Percentiles rank a stretch among this genome's conserved stretches.
Conservation (phyloP, 257 asterid genomes). For the Nicotiana sylvestris region DNA sequence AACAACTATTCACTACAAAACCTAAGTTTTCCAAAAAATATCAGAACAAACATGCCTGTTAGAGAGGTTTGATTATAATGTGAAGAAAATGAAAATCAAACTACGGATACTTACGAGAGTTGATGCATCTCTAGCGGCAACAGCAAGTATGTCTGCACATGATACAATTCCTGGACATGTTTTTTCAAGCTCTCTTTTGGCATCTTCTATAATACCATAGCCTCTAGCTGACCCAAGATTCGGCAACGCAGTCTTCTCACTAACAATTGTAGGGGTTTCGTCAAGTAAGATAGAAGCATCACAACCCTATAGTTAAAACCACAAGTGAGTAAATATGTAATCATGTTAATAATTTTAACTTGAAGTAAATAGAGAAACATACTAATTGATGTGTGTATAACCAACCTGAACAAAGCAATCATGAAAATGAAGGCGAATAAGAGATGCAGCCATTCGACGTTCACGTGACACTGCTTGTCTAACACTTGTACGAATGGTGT, state of each 20-base stretch:
- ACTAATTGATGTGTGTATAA: not conserved
- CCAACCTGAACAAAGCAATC: conserved; percentile 4
- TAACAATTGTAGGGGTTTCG: not conserved
- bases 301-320: not conserved
- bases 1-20: no score
- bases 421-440: not conserved
- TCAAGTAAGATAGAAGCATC: conserved; percentile 10
- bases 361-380: not conserved
- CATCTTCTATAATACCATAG: not conserved
- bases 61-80: no score
- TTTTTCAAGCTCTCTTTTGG: not conserved
- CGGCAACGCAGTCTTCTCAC: not conserved
- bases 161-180: not conserved
- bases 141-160: not conserved
- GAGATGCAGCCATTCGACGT: conserved; percentile 3
- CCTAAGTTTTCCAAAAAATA: no score
- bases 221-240: conserved; percentile 5
- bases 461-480: not conserved
- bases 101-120: not conserved
- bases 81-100: not conserved
- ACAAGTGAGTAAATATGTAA: not conserved
- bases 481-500: not conserved
- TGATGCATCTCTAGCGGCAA: not conserved
- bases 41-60: no score
- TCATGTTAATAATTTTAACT: not conserved